Conservation (phyloP, 2,329 filamentous ascomycete genomes). For the Aciculosporium take region DNA sequence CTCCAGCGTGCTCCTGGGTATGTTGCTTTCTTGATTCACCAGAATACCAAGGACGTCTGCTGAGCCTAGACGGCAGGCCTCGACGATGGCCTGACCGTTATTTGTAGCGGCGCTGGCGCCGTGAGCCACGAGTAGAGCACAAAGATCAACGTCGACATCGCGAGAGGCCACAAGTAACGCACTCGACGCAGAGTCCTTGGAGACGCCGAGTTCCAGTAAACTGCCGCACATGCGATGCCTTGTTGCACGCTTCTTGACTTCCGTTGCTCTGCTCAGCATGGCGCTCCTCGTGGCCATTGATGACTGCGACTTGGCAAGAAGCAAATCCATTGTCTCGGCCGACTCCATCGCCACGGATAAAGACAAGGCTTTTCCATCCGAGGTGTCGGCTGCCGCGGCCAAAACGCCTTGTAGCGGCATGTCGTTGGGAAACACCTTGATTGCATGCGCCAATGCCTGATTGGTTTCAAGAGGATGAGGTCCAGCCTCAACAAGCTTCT, state of each 20-base stretch:
- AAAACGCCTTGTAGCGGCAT: slow-evolving; percentile 32
- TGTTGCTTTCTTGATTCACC: slow-evolving; percentile 25
- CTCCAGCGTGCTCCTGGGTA: slow-evolving; percentile 29
- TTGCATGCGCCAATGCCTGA: slow-evolving; percentile 35
- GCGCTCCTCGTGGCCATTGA: slow-evolving; percentile 22
- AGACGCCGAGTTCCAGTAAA: slow-evolving; percentile 32
- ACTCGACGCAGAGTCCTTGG: slow-evolving; percentile 30
- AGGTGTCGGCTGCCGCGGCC: slow-evolving; percentile 31
- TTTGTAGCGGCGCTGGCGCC: slow-evolving; percentile 37
- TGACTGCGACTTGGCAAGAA: slow-evolving; percentile 26
- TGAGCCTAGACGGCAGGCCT: slow-evolving; percentile 37
- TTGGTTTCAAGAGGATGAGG: slow-evolving; percentile 34
- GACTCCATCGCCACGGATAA: slow-evolving; percentile 32
- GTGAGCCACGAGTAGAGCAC: slow-evolving; percentile 34
- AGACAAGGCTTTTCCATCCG: slow-evolving; percentile 34
- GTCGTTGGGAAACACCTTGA: slow-evolving; percentile 33
- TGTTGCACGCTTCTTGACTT: slow-evolving; percentile 22
- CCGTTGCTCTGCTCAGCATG: slow-evolving; percentile 29
- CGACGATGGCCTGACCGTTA: slow-evolving; percentile 38
- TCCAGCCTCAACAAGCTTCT: slow-evolving; percentile 34
- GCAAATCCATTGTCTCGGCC: slow-evolving; percentile 29
- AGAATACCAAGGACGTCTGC: slow-evolving; percentile 36
- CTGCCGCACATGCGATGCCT: slow-evolving; percentile 30
- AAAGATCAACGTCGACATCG: slow-evolving; percentile 37
- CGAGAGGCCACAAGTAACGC: slow-evolving; percentile 36